These are phyloP conservation scores for Gilbertella persicaria DNA, from an alignment of 371 early-diverging fungal species.

Conservation along the genomic window DNA sequence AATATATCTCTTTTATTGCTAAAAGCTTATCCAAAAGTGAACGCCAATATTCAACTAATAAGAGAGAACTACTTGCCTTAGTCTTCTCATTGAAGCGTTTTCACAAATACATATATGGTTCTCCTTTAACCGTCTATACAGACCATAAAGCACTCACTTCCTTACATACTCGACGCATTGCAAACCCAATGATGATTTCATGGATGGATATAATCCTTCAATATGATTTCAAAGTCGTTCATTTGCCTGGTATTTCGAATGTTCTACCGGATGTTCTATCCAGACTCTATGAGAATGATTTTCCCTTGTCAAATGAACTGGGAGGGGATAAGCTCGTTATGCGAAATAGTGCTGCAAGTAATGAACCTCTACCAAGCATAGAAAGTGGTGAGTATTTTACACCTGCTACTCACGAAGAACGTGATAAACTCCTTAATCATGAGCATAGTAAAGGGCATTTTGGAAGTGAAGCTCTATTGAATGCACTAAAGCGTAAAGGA, in stretches of 20 bases:
- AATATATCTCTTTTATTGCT: background rate
- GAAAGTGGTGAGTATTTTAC: conserved; percentile 1
- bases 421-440: too few species aligned
- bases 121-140: conserved; percentile 3
- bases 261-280: conserved; percentile 9
- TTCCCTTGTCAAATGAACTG: background rate
- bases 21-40: conserved; percentile 2
- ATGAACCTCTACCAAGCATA: background rate
- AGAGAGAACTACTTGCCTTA: conserved; percentile 1
- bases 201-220: conserved; percentile 20
- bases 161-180: conserved; percentile 7
- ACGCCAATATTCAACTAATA: background rate
- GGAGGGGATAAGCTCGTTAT: conserved; percentile 1
- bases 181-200: conserved; percentile 4
- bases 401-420: too few species aligned
- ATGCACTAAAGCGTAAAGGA: background rate
- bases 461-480: too few species aligned
- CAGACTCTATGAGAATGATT: background rate
- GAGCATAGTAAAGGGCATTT: too few species aligned
- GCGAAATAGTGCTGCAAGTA: conserved; percentile 2
- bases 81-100: conserved; percentile 16
- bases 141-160: conserved; percentile 15
- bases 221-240: conserved; percentile 4
- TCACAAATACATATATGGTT: conserved; percentile 23
- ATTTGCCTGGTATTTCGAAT: conserved; percentile 16